These are phyloP conservation scores for Ophiobolus disseminans DNA, from an alignment of 2,329 filamentous ascomycete species.

Conservation along the genomic window DNA sequence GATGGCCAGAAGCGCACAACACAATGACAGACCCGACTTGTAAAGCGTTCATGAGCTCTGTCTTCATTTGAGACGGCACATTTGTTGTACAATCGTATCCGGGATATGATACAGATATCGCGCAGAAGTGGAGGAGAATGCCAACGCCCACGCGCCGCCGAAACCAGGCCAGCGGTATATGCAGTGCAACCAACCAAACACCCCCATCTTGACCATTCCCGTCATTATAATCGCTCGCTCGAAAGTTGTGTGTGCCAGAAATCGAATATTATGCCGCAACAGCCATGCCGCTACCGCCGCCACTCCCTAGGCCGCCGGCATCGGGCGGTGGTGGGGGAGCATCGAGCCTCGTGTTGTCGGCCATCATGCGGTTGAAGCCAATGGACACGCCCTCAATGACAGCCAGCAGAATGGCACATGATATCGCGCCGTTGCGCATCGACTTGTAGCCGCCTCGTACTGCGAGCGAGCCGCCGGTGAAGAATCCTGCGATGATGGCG, in stretches of 20 bases:
- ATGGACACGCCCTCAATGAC: constrained; percentile 99
- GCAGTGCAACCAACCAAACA: constrained; percentile 35
- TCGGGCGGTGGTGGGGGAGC: constrained; percentile 55
- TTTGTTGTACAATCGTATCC: constrained; percentile 40
- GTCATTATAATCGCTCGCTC: constrained; percentile 26
- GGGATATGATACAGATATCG: constrained; percentile 43
- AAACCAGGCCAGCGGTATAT: constrained; percentile 36
- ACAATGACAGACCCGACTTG: no score
- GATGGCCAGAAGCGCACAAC: no score
- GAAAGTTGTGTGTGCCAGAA: constrained; percentile 17
- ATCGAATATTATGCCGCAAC: constrained; percentile 31
- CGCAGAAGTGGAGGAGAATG: constrained; percentile 47
- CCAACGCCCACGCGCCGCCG: constrained; percentile 43
- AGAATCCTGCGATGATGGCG: constrained; percentile 96
- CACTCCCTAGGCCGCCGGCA: constrained; percentile 27
- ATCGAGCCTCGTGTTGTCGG: constrained; percentile 84
- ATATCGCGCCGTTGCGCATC: constrained; percentile 93
- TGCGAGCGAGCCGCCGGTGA: constrained; percentile 85
- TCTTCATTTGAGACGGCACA: neutral
- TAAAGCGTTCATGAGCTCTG: neutral
- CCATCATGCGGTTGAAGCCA: constrained; percentile 92
- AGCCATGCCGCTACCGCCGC: constrained; percentile 28
- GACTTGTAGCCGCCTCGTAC: constrained; percentile 91
- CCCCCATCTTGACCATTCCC: constrained; percentile 15
- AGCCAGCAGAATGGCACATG: constrained; percentile 89